Percentiles rank a stretch among this genome's conserved stretches.
Conservation (phyloP, 176 grass and related monocot species). For the Oropetium thomaeum region DNA sequence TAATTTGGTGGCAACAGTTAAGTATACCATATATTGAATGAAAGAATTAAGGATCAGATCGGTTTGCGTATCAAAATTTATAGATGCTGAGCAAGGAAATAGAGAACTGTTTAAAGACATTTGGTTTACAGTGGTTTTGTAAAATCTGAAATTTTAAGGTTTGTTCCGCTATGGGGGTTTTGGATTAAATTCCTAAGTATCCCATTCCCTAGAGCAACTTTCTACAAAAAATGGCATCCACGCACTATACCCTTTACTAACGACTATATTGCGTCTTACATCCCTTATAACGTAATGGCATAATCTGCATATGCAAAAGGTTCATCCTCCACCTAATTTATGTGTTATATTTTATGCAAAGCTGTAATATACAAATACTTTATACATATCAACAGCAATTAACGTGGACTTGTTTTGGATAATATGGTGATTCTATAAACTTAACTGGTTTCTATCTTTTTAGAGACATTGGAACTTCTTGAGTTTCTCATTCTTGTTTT, state of each 20-base stretch:
- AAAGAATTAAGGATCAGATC: neutral
- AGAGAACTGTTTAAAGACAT: neutral
- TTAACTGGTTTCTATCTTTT: constrained; percentile 25
- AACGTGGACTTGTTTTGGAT: constrained; percentile 8
- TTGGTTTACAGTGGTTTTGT: neutral
- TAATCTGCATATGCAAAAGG: neutral
- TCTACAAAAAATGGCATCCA: neutral
- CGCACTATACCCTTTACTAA: neutral
- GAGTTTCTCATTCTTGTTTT: neutral
- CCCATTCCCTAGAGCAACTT: neutral
- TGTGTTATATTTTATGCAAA: neutral
- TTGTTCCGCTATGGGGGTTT: neutral
- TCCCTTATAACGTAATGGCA: neutral
- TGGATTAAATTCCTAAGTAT: neutral
- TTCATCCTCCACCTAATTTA: constrained; percentile 16
- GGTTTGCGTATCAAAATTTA: neutral
- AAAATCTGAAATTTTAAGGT: neutral
- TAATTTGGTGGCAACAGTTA: neutral
- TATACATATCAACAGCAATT: neutral
- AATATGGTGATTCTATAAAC: neutral
- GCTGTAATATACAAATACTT: neutral
- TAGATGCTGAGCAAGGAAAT: neutral
- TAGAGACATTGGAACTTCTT: constrained; percentile 1
- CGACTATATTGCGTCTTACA: neutral
- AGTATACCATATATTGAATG: neutral